Base-by-base conservation (phyloP, 768 basidiomycete genomes). In the Suillus ampliporus region DNA sequence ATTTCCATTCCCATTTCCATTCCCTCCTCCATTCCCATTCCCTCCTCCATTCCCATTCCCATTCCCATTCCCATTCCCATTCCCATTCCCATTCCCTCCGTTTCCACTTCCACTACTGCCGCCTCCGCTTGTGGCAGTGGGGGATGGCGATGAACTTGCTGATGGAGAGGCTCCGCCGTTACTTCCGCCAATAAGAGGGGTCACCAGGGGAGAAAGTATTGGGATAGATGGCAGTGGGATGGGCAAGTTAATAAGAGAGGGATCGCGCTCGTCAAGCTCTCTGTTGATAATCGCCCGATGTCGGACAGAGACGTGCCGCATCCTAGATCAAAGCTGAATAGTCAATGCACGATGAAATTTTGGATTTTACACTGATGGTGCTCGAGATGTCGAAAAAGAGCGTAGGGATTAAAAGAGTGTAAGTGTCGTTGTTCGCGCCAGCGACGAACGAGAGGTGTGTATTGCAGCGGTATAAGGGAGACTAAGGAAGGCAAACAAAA, bases 201-300 rank as follows among this genome's bases (percentile, higher is more conserved):
- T 72, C 41, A 79, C 57, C 19, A 85, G 35, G 3, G 77, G 73
- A n/a, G 71, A 70, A 35, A 81, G 66, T 34, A 84, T 53, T 3
- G 84, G 81, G 41, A 83, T 68, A 9, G 80, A 75, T 15, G 80
- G 80, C 26, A 81, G 50, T 9, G 79, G 73, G 28, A 80, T 64
- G 37, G 79, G 73, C 3, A 81, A 67, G 40, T 76, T 74, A 44
- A 80, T 70, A 64, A 80, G 78, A 2, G 74, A 65, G 40, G 81
- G 80, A 19, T 75, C 73, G 63, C 83, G 81, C 53, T 72, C 74
- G 11, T 77, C 67, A 38, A 79, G 71, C 28, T 57, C 64, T 44
- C 57, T 64, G 43, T 63, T 67, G 17, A 43, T 50, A 21, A 69
- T 23, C 37, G 46, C 57, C 38, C 57, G 70, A 50, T 64, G 69